Percentiles rank a stretch among this genome's conserved stretches.
phyloP scores from a whole-genome alignment of 495 filamentous ascomycete genomes.

The Talaromyces stipitatus region DNA sequence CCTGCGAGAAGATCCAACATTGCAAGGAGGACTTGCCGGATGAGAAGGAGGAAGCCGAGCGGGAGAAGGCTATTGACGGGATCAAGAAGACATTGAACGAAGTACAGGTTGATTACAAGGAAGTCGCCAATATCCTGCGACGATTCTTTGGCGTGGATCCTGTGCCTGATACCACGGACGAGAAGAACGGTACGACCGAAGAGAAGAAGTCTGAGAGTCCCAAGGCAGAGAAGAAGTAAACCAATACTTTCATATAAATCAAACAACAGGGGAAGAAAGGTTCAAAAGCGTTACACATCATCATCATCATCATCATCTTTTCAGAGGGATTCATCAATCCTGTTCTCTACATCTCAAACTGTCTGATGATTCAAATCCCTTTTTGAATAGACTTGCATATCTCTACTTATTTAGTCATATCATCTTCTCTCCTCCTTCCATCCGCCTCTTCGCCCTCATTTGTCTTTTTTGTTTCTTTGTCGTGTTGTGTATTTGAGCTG shows the following conservation, averaged over 20 bases:
- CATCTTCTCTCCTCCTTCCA: not conserved
- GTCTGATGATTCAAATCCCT: slow-evolving; percentile 7
- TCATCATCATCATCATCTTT: not conserved
- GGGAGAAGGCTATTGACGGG: slow-evolving; percentile 54
- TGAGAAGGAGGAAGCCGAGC: slow-evolving; percentile 63
- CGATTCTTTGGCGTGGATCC: slow-evolving; percentile 56
- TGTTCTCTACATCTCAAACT: not conserved
- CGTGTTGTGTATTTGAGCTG: slow-evolving; percentile 2
- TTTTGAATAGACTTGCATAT: slow-evolving; percentile 4
- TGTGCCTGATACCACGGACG: not conserved
- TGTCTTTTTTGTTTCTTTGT: slow-evolving; percentile 3
- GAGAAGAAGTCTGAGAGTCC: slow-evolving; percentile 4
- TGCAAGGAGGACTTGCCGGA: slow-evolving; percentile 52
- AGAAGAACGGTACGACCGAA: slow-evolving; percentile 4
- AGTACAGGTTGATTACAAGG: slow-evolving; percentile 70
- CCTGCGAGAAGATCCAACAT: slow-evolving; percentile 94
- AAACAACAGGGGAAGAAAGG: not conserved
- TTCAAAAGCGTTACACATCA: too few relatives aligned
- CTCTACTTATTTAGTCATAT: not conserved
- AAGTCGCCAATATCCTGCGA: slow-evolving; percentile 62
- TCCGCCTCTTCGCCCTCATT: not conserved
- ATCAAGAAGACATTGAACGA: slow-evolving; percentile 61
- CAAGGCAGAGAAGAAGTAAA: slow-evolving; percentile 14
- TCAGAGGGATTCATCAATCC: not conserved
- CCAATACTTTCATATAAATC: not conserved